Evolutionary conservation across 306 rosid genomes (phyloP).

Genomic region (Delonix regia): DNA sequence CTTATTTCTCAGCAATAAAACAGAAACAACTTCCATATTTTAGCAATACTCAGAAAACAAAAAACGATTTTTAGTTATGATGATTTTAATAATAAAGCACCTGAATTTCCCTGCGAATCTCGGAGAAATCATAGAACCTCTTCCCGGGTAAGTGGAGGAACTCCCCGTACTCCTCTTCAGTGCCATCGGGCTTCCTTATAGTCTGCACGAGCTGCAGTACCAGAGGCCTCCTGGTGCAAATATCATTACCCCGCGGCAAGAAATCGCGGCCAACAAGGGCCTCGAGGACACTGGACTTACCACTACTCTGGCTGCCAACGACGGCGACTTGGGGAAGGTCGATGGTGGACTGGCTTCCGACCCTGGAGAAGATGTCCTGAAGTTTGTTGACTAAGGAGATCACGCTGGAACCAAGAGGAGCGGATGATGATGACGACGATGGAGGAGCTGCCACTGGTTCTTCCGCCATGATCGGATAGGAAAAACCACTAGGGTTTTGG

Average conservation of each 20-base stretch:
- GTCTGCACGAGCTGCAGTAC: conserved; percentile 94
- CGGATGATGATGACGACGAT: conserved; percentile 42
- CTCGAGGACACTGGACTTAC: conserved; percentile 98
- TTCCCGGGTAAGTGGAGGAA: conserved; percentile 85
- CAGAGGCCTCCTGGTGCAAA: conserved; percentile 91
- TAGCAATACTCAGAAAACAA: not conserved
- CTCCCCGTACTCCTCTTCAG: conserved; percentile 92
- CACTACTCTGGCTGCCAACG: conserved; percentile 98
- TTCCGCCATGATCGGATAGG: conserved; percentile 75
- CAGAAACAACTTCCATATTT: not conserved
- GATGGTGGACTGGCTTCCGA: conserved; percentile 88
- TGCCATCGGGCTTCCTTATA: conserved; percentile 56
- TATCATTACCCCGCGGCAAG: conserved; percentile 89
- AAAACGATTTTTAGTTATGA: not conserved
- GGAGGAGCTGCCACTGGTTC: conserved; percentile 50
- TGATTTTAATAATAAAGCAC: conserved; percentile 37
- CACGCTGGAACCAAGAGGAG: conserved; percentile 82
- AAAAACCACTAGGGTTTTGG: conserved; percentile 50
- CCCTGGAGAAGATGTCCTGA: conserved; percentile 91
- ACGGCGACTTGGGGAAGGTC: conserved; percentile 98
- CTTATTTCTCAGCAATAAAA: not conserved
- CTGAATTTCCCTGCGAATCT: conserved; percentile 95
- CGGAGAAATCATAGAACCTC: conserved; percentile 77
- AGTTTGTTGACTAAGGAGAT: conserved; percentile 92
- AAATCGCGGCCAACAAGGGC: conserved; percentile 97